phyloP scores from a whole-genome alignment of 129 eudicot genomes.

The Chrysanthemum seticuspe region DNA sequence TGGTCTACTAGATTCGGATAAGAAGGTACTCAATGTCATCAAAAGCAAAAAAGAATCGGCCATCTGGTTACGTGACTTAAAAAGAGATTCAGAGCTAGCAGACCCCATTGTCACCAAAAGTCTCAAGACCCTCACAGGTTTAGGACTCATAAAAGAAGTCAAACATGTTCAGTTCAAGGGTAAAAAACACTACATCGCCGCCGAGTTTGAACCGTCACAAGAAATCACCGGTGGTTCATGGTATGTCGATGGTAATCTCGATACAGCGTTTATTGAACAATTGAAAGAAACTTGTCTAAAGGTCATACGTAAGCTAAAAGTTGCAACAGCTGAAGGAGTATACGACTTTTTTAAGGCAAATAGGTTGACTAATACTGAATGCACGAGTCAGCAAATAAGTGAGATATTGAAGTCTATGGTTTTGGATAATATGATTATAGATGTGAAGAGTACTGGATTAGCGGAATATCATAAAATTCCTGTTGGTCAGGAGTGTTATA shows the following conservation, averaged over 20 bases:
- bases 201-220: slow-evolving; percentile 67
- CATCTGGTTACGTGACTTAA: slow-evolving; percentile 54
- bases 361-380: slow-evolving; percentile 18
- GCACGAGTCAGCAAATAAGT: slow-evolving; percentile 47
- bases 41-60: slow-evolving; percentile 57
- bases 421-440: slow-evolving; percentile 65
- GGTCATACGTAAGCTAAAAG: slow-evolving; percentile 36
- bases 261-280: slow-evolving; percentile 36
- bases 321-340: slow-evolving; percentile 53
- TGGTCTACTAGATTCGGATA: slow-evolving; percentile 44
- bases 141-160: slow-evolving; percentile 59
- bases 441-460: slow-evolving; percentile 75
- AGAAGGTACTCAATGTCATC: slow-evolving; percentile 43
- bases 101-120: slow-evolving; percentile 34
- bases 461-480: slow-evolving; percentile 70
- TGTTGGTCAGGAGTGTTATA: slow-evolving; percentile 64
- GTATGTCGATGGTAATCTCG: slow-evolving; percentile 73
- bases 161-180: slow-evolving; percentile 49
- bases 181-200: slow-evolving; percentile 63
- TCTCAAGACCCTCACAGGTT: slow-evolving; percentile 35
- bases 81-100: slow-evolving; percentile 32
- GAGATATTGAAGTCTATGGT: slow-evolving; percentile 71
- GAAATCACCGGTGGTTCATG: slow-evolving; percentile 82
- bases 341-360: slow-evolving; percentile 31
- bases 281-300: slow-evolving; percentile 35